Conservation (phyloP, 352 stramenopile species). For the Halophytophthora polymorphica region DNA sequence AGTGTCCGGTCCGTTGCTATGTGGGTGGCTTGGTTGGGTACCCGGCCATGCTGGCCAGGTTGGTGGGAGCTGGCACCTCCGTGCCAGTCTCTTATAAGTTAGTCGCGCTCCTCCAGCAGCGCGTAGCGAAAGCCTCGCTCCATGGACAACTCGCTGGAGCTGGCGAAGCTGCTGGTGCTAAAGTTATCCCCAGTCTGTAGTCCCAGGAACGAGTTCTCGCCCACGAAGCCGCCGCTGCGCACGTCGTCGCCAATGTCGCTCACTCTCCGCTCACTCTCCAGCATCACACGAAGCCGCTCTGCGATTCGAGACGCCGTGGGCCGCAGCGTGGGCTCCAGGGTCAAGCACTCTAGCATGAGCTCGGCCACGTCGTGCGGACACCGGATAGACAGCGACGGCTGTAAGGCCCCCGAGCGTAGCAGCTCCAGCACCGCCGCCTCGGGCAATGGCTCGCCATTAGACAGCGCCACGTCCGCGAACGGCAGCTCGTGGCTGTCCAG, state of each 20-base stretch:
- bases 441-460: conserved; percentile 44
- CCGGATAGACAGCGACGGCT: conserved; percentile 41
- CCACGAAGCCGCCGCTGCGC: conserved; percentile 15
- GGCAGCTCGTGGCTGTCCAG: conserved; percentile 67
- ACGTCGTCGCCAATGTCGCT: conserved; percentile 51
- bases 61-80: conserved; percentile 8
- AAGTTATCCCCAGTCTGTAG: conserved; percentile 14
- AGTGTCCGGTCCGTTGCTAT: not conserved
- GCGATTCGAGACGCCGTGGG: conserved; percentile 39
- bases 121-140: conserved; percentile 32
- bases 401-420: conserved; percentile 44
- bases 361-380: conserved; percentile 42
- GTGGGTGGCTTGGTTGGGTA: not conserved
- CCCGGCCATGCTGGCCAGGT: conserved; percentile 1
- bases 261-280: conserved; percentile 48
- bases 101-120: conserved; percentile 25
- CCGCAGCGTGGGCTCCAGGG: conserved; percentile 39
- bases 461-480: conserved; percentile 58
- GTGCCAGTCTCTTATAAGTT: conserved; percentile 31
- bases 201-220: conserved; percentile 44
- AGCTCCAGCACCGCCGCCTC: conserved; percentile 54
- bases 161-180: conserved; percentile 23
- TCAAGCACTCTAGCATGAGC: conserved; percentile 55
- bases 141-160: conserved; percentile 22
- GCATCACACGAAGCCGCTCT: conserved; percentile 33